These are phyloP conservation scores for Ceratobasidium sp. DNA, from an alignment of 1,284 basidiomycete species.

Conservation along the genomic window DNA sequence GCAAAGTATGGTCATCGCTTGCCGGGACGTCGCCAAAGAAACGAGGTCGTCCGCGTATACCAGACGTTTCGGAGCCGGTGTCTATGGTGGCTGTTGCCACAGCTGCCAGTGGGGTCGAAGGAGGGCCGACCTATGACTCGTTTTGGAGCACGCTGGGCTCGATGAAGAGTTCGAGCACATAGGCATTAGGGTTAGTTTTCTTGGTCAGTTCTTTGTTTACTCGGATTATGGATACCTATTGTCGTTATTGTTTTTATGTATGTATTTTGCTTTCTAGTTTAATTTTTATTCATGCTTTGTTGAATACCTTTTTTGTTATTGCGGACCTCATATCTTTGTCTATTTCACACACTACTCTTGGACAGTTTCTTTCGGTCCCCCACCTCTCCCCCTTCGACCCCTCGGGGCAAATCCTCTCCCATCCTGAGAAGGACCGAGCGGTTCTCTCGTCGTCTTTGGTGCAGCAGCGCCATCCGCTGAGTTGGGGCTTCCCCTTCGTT, in stretches of 20 bases:
- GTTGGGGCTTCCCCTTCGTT: slow-evolving; percentile 25
- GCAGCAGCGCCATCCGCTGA: background rate
- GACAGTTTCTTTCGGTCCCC: background rate
- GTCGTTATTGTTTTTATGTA: background rate
- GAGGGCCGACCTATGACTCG: slow-evolving; percentile 36
- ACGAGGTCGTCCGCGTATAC: slow-evolving; percentile 37
- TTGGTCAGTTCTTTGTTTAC: slow-evolving; percentile 6
- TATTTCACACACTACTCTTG: slow-evolving; percentile 14
- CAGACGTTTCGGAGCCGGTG: background rate
- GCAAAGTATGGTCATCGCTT: slow-evolving; percentile 21
- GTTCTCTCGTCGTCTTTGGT: slow-evolving; percentile 14
- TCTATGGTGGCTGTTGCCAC: background rate
- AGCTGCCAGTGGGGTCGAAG: background rate
- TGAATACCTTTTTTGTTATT: background rate
- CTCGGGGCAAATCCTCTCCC: slow-evolving; percentile 33
- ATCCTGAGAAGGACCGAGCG: slow-evolving; percentile 19
- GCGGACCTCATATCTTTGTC: background rate
- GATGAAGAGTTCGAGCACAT: slow-evolving; percentile 8
- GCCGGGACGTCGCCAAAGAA: slow-evolving; percentile 35
- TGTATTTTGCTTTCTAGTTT: slow-evolving; percentile 13
- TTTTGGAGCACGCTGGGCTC: slow-evolving; percentile 35
- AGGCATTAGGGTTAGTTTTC: background rate
- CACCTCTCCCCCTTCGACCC: slow-evolving; percentile 27
- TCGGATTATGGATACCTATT: slow-evolving; percentile 24
- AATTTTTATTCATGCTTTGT: slow-evolving; percentile 19